Evolutionary conservation across 768 basidiomycete genomes (phyloP), one percentile per base, ranked within the genome.

Genomic region (Strobilomyces confusus): DNA sequence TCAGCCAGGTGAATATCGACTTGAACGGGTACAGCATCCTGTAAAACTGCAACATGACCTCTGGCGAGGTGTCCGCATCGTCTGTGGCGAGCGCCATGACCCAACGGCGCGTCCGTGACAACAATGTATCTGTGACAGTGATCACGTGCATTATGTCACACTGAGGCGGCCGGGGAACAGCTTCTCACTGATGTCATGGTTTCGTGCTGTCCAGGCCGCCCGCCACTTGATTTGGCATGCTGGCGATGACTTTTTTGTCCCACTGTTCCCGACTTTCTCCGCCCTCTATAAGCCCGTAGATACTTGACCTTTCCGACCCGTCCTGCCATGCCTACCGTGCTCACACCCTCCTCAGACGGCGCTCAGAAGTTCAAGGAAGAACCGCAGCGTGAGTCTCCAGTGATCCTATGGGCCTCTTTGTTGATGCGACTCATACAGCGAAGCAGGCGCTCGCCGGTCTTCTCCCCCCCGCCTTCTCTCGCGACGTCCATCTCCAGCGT

Each of bases 1-100:
- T 98, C 22, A 99, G 78, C 97, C 97, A 99, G 54, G 81, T 79
- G 72, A 87, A 98, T 58, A 98, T 80, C 1, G 92, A 87, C 67
- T 93, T 89, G 80, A 92, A 98, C 3, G 97, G 97, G 69, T 95
- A 98, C 1, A 98, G 76, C 42, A 92, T 82, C 40, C 85, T 79
- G 73, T 99, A 98, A 71, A 93, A 99, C 11, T 80, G 76, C 22
- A 79, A 69, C 83, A 87, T 87, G 47, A 86, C 75, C 63, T 86
- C 81, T 14, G 83, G 80, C 0, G 84, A 79, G 33, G 70, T 56
- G 44, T 70, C 46, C 33, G 57, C 41, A 44, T 62, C 59, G 7
- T 64, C 56, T 14, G 49, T 33, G 36, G 52, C 57, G 44, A 52
- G 17, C 20, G 58, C 45, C 59, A 63, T 56, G 53, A 22, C 33